Percentiles rank a stretch among this genome's conserved stretches.
These are phyloP conservation scores for Epicoccum sorghinum DNA, from an alignment of 2,329 filamentous ascomycete species.

Conservation along the genomic window DNA sequence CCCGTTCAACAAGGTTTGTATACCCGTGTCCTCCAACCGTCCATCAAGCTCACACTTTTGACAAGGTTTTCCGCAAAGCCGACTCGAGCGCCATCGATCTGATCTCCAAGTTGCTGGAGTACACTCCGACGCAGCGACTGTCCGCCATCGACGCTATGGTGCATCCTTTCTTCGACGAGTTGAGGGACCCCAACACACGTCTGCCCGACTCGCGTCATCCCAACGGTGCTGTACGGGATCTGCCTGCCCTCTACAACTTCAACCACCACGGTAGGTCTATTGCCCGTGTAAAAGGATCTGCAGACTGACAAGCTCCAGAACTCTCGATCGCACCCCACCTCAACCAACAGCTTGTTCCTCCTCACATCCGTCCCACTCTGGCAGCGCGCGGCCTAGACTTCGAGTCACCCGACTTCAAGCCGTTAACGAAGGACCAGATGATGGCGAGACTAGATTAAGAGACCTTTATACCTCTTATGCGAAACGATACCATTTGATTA, in stretches of 20 bases:
- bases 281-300: neutral
- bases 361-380: constrained; percentile 77
- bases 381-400: constrained; percentile 84
- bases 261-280: constrained; percentile 79
- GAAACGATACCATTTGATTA: constrained; percentile 51
- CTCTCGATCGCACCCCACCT: constrained; percentile 91
- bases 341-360: constrained; percentile 86
- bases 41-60: constrained; percentile 8
- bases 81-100: constrained; percentile 91
- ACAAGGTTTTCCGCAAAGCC: constrained; percentile 92
- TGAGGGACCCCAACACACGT: constrained; percentile 87
- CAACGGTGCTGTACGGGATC: constrained; percentile 76
- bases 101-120: constrained; percentile 91
- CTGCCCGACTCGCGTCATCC: constrained; percentile 93
- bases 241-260: constrained; percentile 92
- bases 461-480: constrained; percentile 31
- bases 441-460: constrained; percentile 90
- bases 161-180: constrained; percentile 97
- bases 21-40: neutral
- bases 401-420: constrained; percentile 79
- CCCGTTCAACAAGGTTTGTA: constrained; percentile 85
- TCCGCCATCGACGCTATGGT: constrained; percentile 96
- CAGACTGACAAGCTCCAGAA: constrained; percentile 62
- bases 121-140: constrained; percentile 94
- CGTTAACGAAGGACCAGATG: constrained; percentile 93